phyloP scores from a whole-genome alignment of 2,329 filamentous ascomycete species.

The Biscogniauxia sp. region DNA sequence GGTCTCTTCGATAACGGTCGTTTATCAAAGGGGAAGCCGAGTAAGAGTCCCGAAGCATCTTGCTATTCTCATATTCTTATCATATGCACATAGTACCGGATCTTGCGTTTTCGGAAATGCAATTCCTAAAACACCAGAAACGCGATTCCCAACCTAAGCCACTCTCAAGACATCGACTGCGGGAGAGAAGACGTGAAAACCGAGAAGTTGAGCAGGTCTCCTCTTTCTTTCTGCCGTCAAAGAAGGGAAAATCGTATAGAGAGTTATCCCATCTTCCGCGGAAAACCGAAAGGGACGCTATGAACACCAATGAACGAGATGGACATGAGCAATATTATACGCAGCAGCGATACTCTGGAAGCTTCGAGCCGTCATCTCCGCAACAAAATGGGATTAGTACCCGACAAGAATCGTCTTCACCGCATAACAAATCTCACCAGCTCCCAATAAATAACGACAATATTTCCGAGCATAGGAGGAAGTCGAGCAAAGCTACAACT shows the following conservation, averaged over 20 bases:
- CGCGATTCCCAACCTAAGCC: constrained; percentile 19
- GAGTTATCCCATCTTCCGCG: background rate
- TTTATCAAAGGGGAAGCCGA: constrained; percentile 32
- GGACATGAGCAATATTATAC: background rate
- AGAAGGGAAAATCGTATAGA: constrained; percentile 2
- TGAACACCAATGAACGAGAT: background rate
- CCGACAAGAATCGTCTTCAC: background rate
- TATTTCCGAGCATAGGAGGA: constrained; percentile 1
- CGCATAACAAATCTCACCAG: background rate
- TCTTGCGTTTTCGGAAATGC: constrained; percentile 52
- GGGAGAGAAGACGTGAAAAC: constrained; percentile 28
- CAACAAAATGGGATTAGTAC: background rate
- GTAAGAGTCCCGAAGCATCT: constrained; percentile 31
- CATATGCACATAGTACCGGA: constrained; percentile 43
- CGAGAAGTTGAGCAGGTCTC: constrained; percentile 36
- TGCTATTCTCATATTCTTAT: constrained; percentile 1
- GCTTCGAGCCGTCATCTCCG: background rate
- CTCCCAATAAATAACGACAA: background rate
- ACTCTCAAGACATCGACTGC: constrained; percentile 21
- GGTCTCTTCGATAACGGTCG: constrained; percentile 47
- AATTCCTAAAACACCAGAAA: constrained; percentile 37
- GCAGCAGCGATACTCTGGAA: background rate
- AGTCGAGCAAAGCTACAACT: constrained; percentile 18
- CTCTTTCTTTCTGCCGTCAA: constrained; percentile 34
- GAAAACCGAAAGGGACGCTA: background rate